A percentile compares a stretch with the other conserved stretches of the same genome.
These are phyloP conservation scores for Gloeophyllum trabeum DNA, from an alignment of 768 basidiomycete species.

Conservation along the genomic window DNA sequence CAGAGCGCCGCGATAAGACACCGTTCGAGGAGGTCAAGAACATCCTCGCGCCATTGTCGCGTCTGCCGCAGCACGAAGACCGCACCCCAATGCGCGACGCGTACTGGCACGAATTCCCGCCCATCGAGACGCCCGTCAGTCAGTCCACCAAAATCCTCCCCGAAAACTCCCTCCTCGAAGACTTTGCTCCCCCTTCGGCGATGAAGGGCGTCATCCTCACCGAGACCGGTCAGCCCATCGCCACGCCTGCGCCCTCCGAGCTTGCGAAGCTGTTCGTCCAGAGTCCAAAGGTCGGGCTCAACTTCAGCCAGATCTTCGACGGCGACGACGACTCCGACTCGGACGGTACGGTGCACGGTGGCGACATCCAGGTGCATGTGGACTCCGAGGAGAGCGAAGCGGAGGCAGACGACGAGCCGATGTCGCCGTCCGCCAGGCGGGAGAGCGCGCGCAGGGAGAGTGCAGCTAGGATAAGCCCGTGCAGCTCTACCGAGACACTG, in stretches of 20 bases:
- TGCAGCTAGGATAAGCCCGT: not conserved
- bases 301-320: conserved; percentile 74
- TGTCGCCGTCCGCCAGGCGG: not conserved
- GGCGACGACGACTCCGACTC: conserved; percentile 28
- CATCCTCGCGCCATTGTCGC: conserved; percentile 39
- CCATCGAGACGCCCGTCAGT: conserved; percentile 43
- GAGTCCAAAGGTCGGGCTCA: conserved; percentile 60
- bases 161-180: conserved; percentile 15
- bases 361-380: conserved; percentile 11
- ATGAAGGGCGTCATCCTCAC: conserved; percentile 66
- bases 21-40: conserved; percentile 75
- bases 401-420: conserved; percentile 20
- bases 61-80: conserved; percentile 21
- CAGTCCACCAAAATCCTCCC: conserved; percentile 18
- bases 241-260: conserved; percentile 60
- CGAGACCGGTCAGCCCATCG: conserved; percentile 60
- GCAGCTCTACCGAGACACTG: not conserved
- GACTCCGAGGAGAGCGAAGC: conserved; percentile 11
- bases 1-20: conserved; percentile 38
- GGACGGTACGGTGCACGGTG: conserved; percentile 15
- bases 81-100: conserved; percentile 7
- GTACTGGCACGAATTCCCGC: conserved; percentile 13
- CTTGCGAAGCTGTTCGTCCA: conserved; percentile 55
- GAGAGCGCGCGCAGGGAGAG: not conserved
- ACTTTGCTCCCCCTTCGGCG: conserved; percentile 18